phyloP scores from a whole-genome alignment of 805 yeast genomes.

The Myxozyma lipomycoides region DNA sequence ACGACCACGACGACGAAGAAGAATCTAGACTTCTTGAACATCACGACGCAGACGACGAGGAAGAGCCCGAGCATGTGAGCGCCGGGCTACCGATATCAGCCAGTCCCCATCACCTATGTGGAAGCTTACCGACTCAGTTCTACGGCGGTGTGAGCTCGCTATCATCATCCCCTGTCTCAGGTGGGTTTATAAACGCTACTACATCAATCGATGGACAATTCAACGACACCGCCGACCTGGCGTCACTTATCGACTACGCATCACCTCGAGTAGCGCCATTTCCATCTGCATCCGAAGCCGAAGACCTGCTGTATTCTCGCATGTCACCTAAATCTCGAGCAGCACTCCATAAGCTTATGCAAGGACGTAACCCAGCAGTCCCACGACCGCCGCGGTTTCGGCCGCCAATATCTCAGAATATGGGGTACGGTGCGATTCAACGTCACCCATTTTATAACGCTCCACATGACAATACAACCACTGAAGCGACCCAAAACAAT shows the following conservation, averaged over 20 bases:
- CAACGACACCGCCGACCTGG: conserved; percentile 15
- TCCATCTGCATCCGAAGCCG: conserved; percentile 27
- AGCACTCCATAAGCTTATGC: conserved; percentile 25
- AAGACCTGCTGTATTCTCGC: conserved; percentile 25
- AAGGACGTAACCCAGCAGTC: conserved; percentile 17
- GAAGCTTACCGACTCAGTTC: not conserved
- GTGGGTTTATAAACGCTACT: conserved; percentile 1
- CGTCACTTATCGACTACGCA: conserved; percentile 25
- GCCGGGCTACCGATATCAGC: not conserved
- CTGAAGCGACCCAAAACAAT: not conserved
- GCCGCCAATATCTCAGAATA: conserved; percentile 28
- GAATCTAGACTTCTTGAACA: not conserved
- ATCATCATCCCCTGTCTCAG: not conserved
- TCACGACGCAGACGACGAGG: not conserved
- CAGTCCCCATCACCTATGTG: not conserved
- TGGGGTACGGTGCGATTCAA: conserved; percentile 28
- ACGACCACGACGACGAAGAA: conserved; percentile 3
- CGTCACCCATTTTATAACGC: conserved; percentile 27
- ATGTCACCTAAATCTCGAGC: conserved; percentile 28
- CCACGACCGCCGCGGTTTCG: conserved; percentile 27
- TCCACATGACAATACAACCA: conserved; percentile 2
- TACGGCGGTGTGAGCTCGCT: not conserved
- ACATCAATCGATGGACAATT: conserved; percentile 9
- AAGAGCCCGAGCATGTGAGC: not conserved
- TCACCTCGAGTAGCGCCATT: conserved; percentile 27